These are phyloP conservation scores for Fusarium goolgardi DNA, from an alignment of 2,329 filamentous ascomycete genomes.

Conservation along the genomic window DNA sequence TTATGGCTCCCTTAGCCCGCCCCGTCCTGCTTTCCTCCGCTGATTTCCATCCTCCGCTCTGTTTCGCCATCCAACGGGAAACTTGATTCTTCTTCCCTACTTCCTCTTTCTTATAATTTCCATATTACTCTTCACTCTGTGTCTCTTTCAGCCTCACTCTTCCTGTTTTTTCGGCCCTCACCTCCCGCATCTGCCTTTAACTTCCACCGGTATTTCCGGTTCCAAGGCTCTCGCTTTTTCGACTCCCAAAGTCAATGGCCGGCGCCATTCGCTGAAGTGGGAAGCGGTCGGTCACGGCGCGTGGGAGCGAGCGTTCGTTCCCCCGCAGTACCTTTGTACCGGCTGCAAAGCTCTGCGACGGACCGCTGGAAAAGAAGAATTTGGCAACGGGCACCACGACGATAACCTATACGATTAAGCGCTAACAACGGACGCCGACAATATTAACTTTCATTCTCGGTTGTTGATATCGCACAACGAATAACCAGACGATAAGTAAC, in stretches of 20 bases:
- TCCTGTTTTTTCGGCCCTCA: conserved; percentile 16
- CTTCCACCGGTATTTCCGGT: conserved; percentile 23
- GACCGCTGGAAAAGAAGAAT: conserved; percentile 13
- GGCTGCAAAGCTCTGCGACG: conserved; percentile 42
- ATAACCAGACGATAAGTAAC: conserved; percentile 11
- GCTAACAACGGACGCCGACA: conserved; percentile 12
- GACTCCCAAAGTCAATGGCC: conserved; percentile 63
- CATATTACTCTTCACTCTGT: conserved; percentile 16
- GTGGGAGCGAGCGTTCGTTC: conserved; percentile 62
- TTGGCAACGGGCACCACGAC: conserved; percentile 3
- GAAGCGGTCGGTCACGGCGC: conserved; percentile 67
- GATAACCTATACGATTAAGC: conserved; percentile 1
- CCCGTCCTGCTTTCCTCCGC: conserved; percentile 28
- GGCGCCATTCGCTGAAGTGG: conserved; percentile 65
- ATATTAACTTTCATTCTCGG: conserved; percentile 2
- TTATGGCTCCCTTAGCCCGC: conserved; percentile 18
- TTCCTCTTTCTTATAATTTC: conserved; percentile 31
- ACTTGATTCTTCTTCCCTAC: conserved; percentile 39
- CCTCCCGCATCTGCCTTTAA: conserved; percentile 15
- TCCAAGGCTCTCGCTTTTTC: conserved; percentile 32
- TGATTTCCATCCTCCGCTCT: conserved; percentile 37
- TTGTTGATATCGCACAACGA: conserved; percentile 16
- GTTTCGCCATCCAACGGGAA: conserved; percentile 38
- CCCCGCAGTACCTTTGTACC: conserved; percentile 66
- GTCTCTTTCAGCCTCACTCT: conserved; percentile 18